phyloP scores from a whole-genome alignment of 805 yeast genomes.

The Sugiyamaella americana region DNA sequence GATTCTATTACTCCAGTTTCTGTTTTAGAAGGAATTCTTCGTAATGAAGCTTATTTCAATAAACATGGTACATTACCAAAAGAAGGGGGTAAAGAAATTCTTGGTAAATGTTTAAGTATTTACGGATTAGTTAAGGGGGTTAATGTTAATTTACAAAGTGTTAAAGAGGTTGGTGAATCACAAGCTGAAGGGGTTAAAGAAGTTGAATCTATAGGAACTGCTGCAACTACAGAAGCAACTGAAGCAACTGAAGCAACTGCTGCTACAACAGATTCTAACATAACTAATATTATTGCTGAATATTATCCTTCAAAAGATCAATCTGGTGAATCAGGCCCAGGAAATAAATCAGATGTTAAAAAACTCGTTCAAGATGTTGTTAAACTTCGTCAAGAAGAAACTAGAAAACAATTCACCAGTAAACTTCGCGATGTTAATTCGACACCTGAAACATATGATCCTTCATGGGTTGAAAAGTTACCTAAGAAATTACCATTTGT shows the following conservation, averaged over 20 bases:
- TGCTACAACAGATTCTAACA: constrained; percentile 3
- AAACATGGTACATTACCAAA: constrained; percentile 16
- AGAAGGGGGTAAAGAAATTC: constrained; percentile 11
- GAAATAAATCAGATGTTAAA: constrained; percentile 26
- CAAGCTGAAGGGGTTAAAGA: constrained; percentile 20
- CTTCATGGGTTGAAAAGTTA: constrained; percentile 47
- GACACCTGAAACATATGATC: constrained; percentile 38
- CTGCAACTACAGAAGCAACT: constrained; percentile 4
- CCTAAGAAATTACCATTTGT: constrained; percentile 38
- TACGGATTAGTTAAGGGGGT: constrained; percentile 22
- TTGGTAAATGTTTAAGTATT: constrained; percentile 20
- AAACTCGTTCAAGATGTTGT: constrained; percentile 28
- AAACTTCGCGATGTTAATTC: constrained; percentile 13
- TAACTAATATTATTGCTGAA: constrained; percentile 7
- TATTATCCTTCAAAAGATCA: constrained; percentile 8
- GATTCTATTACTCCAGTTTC: constrained; percentile 31
- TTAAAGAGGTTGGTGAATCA: constrained; percentile 19
- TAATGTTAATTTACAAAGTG: constrained; percentile 11
- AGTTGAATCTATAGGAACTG: constrained; percentile 1
- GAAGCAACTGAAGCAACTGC: constrained; percentile 7
- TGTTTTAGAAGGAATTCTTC: constrained; percentile 25
- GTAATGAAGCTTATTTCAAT: constrained; percentile 18
- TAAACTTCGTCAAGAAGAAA: constrained; percentile 24
- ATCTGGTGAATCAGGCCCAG: constrained; percentile 12
- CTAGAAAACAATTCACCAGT: constrained; percentile 13